A percentile compares a stretch with the other conserved stretches of the same genome.
phyloP scores from a whole-genome alignment of 371 early-diverging fungal genomes.

The Mucor mucedo region DNA sequence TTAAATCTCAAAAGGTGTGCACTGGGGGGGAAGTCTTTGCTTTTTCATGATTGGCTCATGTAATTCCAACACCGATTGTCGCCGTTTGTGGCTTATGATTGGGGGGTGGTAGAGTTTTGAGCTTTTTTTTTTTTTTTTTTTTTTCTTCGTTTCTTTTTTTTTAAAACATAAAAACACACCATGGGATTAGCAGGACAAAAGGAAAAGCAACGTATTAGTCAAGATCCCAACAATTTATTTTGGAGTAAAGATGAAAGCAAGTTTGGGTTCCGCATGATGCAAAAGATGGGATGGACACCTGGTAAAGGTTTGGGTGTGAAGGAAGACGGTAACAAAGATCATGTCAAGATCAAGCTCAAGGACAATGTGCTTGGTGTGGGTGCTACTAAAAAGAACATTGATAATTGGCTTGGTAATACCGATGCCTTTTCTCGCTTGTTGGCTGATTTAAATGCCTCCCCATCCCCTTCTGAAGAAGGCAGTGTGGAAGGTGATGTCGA shows the following conservation, averaged over 20 bases:
- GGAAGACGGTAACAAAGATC: conserved; percentile 80
- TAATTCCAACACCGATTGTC: too few species aligned
- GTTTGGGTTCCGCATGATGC: conserved; percentile 89
- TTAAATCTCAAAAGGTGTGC: too few species aligned
- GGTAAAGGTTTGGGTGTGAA: conserved; percentile 93
- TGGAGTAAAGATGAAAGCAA: conserved; percentile 90
- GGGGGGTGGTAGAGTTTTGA: neutral
- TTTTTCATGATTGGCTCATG: too few species aligned
- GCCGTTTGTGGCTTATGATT: too few species aligned
- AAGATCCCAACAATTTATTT: conserved; percentile 90
- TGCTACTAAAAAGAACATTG: conserved; percentile 80
- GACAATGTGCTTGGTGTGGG: conserved; percentile 87
- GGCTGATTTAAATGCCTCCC: conserved; percentile 67
- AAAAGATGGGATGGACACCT: conserved; percentile 95
- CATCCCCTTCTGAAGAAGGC: conserved; percentile 37
- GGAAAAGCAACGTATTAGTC: conserved; percentile 80
- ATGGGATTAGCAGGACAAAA: conserved; percentile 88
- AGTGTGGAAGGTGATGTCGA: conserved; percentile 44
- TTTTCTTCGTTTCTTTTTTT: neutral
- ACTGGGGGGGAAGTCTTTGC: too few species aligned
- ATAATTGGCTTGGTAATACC: conserved; percentile 95
- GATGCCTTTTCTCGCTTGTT: conserved; percentile 88
- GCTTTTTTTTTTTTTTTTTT: conserved; percentile 5
- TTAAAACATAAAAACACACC: neutral
- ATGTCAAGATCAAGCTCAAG: conserved; percentile 83